Evolutionary conservation across 768 basidiomycete species (phyloP).

Genomic region (Hydnomerulius pinastri): DNA sequence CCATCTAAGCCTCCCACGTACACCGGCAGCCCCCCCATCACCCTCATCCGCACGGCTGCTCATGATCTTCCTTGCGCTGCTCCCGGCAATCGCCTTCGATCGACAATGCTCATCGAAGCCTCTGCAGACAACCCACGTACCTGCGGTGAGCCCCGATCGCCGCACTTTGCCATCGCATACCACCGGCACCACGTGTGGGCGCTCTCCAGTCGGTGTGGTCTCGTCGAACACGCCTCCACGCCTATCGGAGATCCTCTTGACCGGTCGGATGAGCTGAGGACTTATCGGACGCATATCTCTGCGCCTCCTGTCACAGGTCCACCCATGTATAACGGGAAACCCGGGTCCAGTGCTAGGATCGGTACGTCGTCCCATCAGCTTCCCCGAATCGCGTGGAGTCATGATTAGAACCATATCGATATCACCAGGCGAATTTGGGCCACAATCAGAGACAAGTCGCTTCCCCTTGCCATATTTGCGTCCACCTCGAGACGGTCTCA

Average conservation of each 20-base stretch:
- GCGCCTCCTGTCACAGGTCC: constrained; percentile 74
- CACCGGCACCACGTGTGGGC: constrained; percentile 29
- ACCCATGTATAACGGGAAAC: constrained; percentile 67
- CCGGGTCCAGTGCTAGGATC: constrained; percentile 19
- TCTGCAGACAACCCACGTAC: constrained; percentile 39
- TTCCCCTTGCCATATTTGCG: constrained; percentile 62
- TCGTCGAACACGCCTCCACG: constrained; percentile 21
- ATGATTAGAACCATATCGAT: constrained; percentile 46
- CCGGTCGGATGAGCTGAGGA: constrained; percentile 39
- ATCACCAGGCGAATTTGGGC: constrained; percentile 46
- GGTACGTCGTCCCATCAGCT: constrained; percentile 18
- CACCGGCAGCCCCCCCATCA: constrained; percentile 14
- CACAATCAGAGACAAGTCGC: constrained; percentile 47
- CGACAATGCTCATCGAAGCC: constrained; percentile 49
- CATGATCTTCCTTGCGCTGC: constrained; percentile 38
- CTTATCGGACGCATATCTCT: constrained; percentile 69
- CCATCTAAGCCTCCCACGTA: constrained; percentile 11
- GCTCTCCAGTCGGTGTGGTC: constrained; percentile 15
- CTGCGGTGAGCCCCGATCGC: constrained; percentile 33
- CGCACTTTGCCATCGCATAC: constrained; percentile 27
- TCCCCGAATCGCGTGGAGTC: not conserved
- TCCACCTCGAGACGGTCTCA: constrained; percentile 61
- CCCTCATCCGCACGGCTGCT: constrained; percentile 15
- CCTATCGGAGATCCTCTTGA: constrained; percentile 29
- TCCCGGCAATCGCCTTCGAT: constrained; percentile 37